phyloP scores from a whole-genome alignment of 2,329 filamentous ascomycete species.

The Paracoccidioides lutzii region DNA sequence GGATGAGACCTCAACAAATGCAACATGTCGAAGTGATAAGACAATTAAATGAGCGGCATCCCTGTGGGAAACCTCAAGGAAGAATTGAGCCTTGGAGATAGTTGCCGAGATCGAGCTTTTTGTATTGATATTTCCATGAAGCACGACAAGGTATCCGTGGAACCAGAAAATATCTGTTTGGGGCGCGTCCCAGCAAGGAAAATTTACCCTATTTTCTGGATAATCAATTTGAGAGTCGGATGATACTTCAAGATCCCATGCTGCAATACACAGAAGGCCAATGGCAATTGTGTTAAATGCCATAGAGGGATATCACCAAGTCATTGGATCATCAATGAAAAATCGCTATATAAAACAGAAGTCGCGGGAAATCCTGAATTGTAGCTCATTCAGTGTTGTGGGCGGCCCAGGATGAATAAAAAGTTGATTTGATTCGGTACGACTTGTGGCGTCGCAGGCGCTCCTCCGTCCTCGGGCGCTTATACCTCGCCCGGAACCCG shows the following conservation, averaged over 20 bases:
- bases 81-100: conserved; percentile 6
- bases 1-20: conserved; percentile 13
- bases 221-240: conserved; percentile 6
- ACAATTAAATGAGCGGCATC: conserved; percentile 10
- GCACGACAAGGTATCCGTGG: conserved; percentile 11
- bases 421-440: conserved; percentile 7
- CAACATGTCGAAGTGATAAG: conserved; percentile 13
- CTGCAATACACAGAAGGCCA: conserved; percentile 12
- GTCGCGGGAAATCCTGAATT: conserved; percentile 15
- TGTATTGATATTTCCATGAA: conserved; percentile 4
- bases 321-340: conserved; percentile 16
- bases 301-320: conserved; percentile 12
- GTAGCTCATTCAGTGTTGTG: conserved; percentile 17
- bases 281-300: conserved; percentile 13
- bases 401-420: conserved; percentile 12
- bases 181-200: conserved; percentile 10
- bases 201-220: neutral
- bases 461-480: conserved; percentile 2
- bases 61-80: conserved; percentile 1
- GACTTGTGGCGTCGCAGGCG: neutral
- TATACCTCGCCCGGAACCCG: neutral
- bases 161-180: conserved; percentile 11
- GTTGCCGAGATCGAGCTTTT: conserved; percentile 5
- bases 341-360: conserved; percentile 16
- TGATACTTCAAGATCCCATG: conserved; percentile 15